Conservation (phyloP, 108 stramenopile species). For the Skeletonema potamos region DNA sequence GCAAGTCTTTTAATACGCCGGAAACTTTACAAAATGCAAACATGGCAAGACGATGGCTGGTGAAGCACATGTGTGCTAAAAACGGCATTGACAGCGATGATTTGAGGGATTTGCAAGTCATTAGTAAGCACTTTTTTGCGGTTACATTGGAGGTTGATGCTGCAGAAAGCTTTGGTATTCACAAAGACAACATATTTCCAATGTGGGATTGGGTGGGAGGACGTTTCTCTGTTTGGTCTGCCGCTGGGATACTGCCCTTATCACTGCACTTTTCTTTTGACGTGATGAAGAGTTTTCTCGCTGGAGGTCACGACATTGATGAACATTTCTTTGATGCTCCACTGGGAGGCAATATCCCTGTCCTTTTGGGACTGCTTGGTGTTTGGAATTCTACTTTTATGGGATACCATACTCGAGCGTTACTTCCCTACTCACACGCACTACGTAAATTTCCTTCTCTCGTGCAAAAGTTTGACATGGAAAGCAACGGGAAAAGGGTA, state of each 20-base stretch:
- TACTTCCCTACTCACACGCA: slow-evolving; percentile 95
- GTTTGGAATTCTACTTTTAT: slow-evolving; percentile 99
- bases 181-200: slow-evolving; percentile 81
- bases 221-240: slow-evolving; percentile 86
- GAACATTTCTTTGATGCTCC: slow-evolving; percentile 96
- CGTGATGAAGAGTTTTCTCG: slow-evolving; percentile 80
- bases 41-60: slow-evolving; percentile 73
- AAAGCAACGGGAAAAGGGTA: slow-evolving; percentile 97
- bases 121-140: slow-evolving; percentile 84
- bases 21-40: slow-evolving; percentile 89
- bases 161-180: slow-evolving; percentile 75
- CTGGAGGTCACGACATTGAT: slow-evolving; percentile 97
- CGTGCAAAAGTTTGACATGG: slow-evolving; percentile 99
- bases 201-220: slow-evolving; percentile 99
- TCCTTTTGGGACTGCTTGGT: slow-evolving; percentile 94
- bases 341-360: slow-evolving; percentile 93
- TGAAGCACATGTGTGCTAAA: slow-evolving; percentile 39
- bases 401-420: slow-evolving; percentile 88
- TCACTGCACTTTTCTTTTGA: slow-evolving; percentile 87
- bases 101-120: slow-evolving; percentile 45
- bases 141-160: slow-evolving; percentile 49
- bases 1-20: slow-evolving; percentile 85
- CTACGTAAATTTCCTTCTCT: slow-evolving; percentile 92
- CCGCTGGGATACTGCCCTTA: slow-evolving; percentile 88
- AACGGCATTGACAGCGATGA: slow-evolving; percentile 12